These are phyloP conservation scores for Phytophthora agathidicida DNA, from an alignment of 352 stramenopile genomes.

Conservation along the genomic window DNA sequence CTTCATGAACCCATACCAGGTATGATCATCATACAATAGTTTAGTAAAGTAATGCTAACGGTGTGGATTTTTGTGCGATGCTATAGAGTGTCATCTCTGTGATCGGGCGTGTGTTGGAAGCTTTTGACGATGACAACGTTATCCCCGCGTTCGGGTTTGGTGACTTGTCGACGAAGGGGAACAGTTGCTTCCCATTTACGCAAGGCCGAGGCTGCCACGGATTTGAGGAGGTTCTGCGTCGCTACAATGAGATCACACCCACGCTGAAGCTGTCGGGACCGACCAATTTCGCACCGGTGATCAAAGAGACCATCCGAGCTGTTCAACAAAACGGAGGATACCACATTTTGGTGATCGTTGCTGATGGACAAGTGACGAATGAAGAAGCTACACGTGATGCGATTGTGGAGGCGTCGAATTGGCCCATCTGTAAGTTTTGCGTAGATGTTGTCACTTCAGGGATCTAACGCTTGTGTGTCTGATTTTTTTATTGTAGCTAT, in stretches of 20 bases:
- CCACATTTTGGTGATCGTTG: constrained; percentile 82
- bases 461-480: too few relatives aligned
- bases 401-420: constrained; percentile 78
- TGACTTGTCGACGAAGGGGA: constrained; percentile 53
- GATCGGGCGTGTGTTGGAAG: constrained; percentile 66
- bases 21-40: too few relatives aligned
- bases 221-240: constrained; percentile 58
- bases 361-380: constrained; percentile 78
- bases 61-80: not conserved
- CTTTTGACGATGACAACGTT: constrained; percentile 84
- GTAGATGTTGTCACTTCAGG: not conserved
- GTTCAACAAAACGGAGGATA: constrained; percentile 60
- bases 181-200: constrained; percentile 56
- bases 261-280: constrained; percentile 60
- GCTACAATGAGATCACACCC: constrained; percentile 68
- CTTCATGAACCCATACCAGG: constrained; percentile 67
- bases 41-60: not conserved
- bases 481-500: constrained; percentile 29
- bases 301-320: constrained; percentile 56
- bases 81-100: constrained; percentile 61
- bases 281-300: constrained; percentile 74
- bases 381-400: constrained; percentile 60
- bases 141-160: constrained; percentile 77
- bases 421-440: constrained; percentile 59
- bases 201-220: constrained; percentile 42